Evolutionary conservation across 129 eudicot genomes (phyloP), one percentile per base, ranked within the genome.

Genomic region (Smallanthus sonchifolius): DNA sequence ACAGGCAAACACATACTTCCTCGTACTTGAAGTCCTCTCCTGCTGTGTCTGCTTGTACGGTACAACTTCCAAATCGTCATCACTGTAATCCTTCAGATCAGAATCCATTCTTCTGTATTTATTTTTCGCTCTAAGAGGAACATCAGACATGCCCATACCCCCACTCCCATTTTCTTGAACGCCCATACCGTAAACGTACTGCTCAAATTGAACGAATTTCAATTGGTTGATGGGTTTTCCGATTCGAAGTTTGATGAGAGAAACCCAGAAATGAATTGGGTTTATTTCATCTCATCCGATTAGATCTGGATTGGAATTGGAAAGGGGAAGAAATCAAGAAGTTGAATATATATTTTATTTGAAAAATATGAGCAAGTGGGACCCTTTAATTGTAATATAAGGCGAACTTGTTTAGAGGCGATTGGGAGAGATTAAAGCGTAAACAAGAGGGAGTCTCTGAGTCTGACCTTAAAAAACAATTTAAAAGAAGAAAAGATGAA

Each of bases 91-190:
- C 0, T 7, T 74, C 24, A 67, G 65, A 66, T 82, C 79, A 63
- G 95, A 86, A 77, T 86, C 89, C 90, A 88, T 84, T 71, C 96
- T 91, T 64, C 37, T 79, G 76, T 91, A 91, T 60, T 84, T 84
- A 49, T 85, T 88, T n/a, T 63, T 82, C 8, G 63, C 24, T 63
- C 81, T 86, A 79, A 75, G 49, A 45, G 87, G 79, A 72, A 87
- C 38, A 57, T 34, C 64, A 52, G 80, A 39, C 73, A 87, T 37
- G 4, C 82, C 86, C 80, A 79, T 45, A 61, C 73, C 85, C 30
- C 78, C 84, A 68, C 78, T 84, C 84, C 84, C 88, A 80, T 86
- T 89, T 84, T 84, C 92, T 66, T 80, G 88, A 80, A 84, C 66
- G 13, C 87, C 92, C 96, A 86, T 80, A 24, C 10, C 52, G 60